These are phyloP conservation scores for Fennellomyces sp. DNA, from an alignment of 371 early-diverging fungal genomes.

Conservation along the genomic window DNA sequence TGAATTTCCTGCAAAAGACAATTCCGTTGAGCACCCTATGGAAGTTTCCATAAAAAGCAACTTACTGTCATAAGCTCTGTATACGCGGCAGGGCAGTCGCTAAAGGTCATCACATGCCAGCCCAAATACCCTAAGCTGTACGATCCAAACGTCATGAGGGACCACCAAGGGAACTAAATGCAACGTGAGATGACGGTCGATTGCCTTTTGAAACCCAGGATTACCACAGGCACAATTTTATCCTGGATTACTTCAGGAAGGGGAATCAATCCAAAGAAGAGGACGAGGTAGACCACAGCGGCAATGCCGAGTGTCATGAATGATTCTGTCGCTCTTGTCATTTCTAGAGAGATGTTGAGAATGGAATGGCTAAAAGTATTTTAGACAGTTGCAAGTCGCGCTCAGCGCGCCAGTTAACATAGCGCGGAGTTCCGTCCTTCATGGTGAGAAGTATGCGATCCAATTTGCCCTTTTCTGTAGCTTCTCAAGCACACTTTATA, in stretches of 20 bases:
- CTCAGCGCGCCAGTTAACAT: too few relatives aligned
- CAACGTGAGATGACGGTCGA: neutral
- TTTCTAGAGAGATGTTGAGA: slow-evolving; percentile 17
- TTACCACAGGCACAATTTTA: slow-evolving; percentile 65
- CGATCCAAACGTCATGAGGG: slow-evolving; percentile 79
- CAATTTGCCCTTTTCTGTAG: too few relatives aligned
- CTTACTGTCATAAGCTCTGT: slow-evolving; percentile 76
- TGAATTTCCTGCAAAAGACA: slow-evolving; percentile 60
- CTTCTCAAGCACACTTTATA: too few relatives aligned
- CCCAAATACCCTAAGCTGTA: slow-evolving; percentile 87
- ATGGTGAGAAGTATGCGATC: too few relatives aligned
- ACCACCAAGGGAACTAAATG: slow-evolving; percentile 81
- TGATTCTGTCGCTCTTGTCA: slow-evolving; percentile 71
- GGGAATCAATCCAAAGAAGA: slow-evolving; percentile 59
- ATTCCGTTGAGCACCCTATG: neutral
- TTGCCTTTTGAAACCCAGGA: neutral
- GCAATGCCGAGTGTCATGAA: slow-evolving; percentile 48
- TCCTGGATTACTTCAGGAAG: slow-evolving; percentile 59
- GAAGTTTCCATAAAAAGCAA: slow-evolving; percentile 1
- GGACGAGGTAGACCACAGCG: slow-evolving; percentile 43
- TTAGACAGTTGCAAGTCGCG: too few relatives aligned
- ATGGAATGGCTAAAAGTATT: too few relatives aligned
- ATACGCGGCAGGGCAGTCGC: slow-evolving; percentile 90
- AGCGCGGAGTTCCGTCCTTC: too few relatives aligned
- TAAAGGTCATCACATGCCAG: slow-evolving; percentile 82